phyloP scores from a whole-genome alignment of 2,329 filamentous ascomycete species.

The Alternaria triticimaculans region DNA sequence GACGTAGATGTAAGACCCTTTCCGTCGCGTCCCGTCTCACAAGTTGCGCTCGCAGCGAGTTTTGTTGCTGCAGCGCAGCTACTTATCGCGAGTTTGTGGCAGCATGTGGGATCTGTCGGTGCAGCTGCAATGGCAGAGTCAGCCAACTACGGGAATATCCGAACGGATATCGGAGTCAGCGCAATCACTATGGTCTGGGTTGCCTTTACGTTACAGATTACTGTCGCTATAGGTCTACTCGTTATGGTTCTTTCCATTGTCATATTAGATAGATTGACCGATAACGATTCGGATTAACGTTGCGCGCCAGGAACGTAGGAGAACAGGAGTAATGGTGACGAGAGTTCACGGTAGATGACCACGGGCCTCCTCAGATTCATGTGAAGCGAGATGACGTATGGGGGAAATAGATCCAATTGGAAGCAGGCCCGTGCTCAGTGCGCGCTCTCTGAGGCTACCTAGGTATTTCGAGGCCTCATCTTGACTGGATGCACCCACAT shows the following conservation, averaged over 20 bases:
- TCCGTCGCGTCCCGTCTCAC: background rate
- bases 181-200: conserved; percentile 52
- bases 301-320: background rate
- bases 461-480: background rate
- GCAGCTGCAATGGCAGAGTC: conserved; percentile 89
- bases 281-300: background rate
- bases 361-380: background rate
- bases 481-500: background rate
- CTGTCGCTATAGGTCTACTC: background rate
- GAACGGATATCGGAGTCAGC: conserved; percentile 80
- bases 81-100: background rate
- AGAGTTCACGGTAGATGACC: background rate
- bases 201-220: background rate
- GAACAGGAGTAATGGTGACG: background rate
- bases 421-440: background rate
- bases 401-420: background rate
- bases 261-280: background rate
- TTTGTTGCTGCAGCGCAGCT: background rate
- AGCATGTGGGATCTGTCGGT: conserved; percentile 84
- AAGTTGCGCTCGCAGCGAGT: background rate
- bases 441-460: background rate
- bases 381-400: background rate
- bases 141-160: conserved; percentile 82
- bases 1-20: background rate
- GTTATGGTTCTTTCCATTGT: background rate